These are phyloP conservation scores for Pyrenophora seminiperda DNA, from an alignment of 2,329 filamentous ascomycete genomes.

Conservation along the genomic window DNA sequence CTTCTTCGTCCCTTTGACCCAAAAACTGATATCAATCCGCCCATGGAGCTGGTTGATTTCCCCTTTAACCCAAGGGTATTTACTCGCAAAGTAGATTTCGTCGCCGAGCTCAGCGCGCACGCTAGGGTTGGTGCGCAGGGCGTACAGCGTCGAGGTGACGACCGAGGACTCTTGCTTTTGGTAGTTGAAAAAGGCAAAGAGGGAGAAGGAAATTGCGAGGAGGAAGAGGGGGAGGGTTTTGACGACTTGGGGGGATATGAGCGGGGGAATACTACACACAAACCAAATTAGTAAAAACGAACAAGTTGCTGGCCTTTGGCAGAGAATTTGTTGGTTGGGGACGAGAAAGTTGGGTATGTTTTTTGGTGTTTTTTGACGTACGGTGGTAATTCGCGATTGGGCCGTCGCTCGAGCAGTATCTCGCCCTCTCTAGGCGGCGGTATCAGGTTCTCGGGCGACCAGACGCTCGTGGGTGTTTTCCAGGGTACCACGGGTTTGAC, in stretches of 20 bases:
- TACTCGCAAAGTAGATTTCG: conserved; percentile 58
- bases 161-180: conserved; percentile 87
- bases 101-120: conserved; percentile 83
- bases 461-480: conserved; percentile 48
- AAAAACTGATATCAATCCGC: conserved; percentile 82
- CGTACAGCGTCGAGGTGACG: conserved; percentile 86
- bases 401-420: conserved; percentile 38
- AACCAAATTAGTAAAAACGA: not conserved
- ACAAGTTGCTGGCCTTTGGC: not conserved
- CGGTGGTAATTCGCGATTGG: conserved; percentile 45
- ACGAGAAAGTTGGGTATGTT: not conserved
- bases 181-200: conserved; percentile 97
- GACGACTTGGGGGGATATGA: conserved; percentile 40
- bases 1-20: conserved; percentile 77
- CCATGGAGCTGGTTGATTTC: conserved; percentile 95
- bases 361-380: too few relatives aligned
- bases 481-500: conserved; percentile 41
- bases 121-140: conserved; percentile 76
- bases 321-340: not conserved
- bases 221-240: conserved; percentile 82
- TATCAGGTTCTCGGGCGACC: conserved; percentile 45
- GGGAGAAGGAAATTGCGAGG: conserved; percentile 69
- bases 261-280: conserved; percentile 37
- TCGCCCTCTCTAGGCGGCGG: conserved; percentile 46
- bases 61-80: conserved; percentile 56